Base-by-base conservation (phyloP, 257 asterid genomes). In the Gentiana dahurica region DNA sequence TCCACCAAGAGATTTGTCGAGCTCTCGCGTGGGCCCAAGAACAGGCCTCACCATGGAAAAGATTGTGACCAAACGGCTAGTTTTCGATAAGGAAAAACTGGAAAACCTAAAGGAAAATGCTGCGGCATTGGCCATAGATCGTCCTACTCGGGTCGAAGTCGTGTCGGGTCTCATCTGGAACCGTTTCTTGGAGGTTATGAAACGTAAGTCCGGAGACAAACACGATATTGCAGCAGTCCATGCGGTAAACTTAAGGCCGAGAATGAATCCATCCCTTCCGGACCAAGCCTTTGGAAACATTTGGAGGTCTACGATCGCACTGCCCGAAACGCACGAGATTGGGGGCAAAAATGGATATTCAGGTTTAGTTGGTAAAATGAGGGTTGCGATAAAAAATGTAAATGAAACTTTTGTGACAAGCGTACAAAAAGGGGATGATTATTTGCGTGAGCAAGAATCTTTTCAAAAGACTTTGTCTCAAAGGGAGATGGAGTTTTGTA, bases 71-170 rank as follows among this genome's bases (percentile, higher is more conserved):
- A 62, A 62, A 49, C 69, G 72, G 2, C 56, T 76, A 0, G 71
- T 74, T 13, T 84, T 80, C 11, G 53, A 62, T 36, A 64, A 74
- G 33, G 65, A 65, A 60, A 70, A 59, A 41, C 3, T 84, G 46
- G 65, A 39, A 1, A 61, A 36, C 2, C 68, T 79, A 0, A 70
- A 70, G 34, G 53, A 52, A 46, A 38, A 38, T 1, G 69, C 62
- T 35, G 43, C 54, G 5, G 34, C 60, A 0, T 34, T 59, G 2
- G 11, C 6, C 36, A 3, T 62, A 45, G 58, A 58, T 11, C 57
- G 67, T 55, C 84, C 82, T 1, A 81, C 81, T 4, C 61, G 84
- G 1, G 81, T 84, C 9, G 94, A 81, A 63, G 73, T 69, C 6
- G 73, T 81, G 6, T 68, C 84, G 0, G 68, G 78, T 4, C 78